Conservation (phyloP, 306 rosid species). For the Phaseolus lunatus region DNA sequence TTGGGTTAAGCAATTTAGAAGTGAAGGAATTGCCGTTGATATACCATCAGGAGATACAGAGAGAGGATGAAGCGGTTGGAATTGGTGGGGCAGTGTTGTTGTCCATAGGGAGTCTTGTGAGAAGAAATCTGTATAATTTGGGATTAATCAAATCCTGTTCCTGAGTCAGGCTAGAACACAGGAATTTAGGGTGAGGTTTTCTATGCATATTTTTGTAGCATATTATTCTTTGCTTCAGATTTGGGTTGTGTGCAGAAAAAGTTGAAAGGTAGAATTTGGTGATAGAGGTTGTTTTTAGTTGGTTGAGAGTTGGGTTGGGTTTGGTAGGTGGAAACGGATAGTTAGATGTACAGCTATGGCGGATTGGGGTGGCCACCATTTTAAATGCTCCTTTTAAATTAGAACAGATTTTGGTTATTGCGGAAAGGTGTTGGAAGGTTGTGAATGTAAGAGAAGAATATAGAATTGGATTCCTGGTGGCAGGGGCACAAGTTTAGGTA, state of each 20-base stretch:
- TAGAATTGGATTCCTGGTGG: conserved; percentile 38
- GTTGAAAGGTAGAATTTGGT: conserved; percentile 57
- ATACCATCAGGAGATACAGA: conserved; percentile 52
- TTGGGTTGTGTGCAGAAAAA: conserved; percentile 68
- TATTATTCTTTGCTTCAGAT: conserved; percentile 74
- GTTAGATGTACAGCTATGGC: conserved; percentile 37
- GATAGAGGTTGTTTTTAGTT: conserved; percentile 53
- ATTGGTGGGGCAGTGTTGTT: conserved; percentile 89
- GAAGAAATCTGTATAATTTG: conserved; percentile 83
- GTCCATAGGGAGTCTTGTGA: conserved; percentile 86
- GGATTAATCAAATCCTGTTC: conserved; percentile 86
- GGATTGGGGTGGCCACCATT: conserved; percentile 41
- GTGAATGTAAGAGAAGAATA: conserved; percentile 38
- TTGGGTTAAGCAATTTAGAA: conserved; percentile 71
- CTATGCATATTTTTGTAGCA: conserved; percentile 41
- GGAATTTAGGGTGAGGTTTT: conserved; percentile 34
- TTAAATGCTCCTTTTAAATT: conserved; percentile 51
- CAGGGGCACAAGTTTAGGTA: conserved; percentile 43
- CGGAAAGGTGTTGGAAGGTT: conserved; percentile 40
- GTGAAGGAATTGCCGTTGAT: conserved; percentile 78
- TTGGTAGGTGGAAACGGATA: conserved; percentile 58
- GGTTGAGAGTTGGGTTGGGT: conserved; percentile 63
- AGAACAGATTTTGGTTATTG: conserved; percentile 33
- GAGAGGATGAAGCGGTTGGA: conserved; percentile 70
- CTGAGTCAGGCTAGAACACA: conserved; percentile 32